Percentiles rank a stretch among this genome's conserved stretches.
Evolutionary conservation across 208 protist species (phyloP).

Genomic region (Angomonas ambiguus): DNA sequence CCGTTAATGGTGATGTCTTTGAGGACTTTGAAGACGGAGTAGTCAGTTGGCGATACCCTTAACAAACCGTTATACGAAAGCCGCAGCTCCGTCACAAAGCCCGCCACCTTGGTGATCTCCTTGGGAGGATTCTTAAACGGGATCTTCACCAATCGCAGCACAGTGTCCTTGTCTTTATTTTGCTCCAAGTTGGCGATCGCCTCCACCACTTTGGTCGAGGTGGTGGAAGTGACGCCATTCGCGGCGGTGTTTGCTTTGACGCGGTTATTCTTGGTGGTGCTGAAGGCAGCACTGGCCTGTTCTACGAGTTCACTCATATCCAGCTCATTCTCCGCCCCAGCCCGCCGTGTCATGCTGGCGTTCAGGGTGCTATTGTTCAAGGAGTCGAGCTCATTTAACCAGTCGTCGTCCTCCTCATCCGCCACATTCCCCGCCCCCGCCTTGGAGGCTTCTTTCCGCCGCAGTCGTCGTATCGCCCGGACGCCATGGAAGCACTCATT

Average conservation of each 20-base stretch:
- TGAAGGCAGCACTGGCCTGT: background rate
- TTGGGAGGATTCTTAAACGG: slow-evolving; percentile 14
- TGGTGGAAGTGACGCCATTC: background rate
- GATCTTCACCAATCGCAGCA: slow-evolving; percentile 21
- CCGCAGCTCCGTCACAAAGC: slow-evolving; percentile 19
- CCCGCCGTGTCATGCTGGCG: background rate
- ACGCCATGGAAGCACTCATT: slow-evolving; percentile 59
- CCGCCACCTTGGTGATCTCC: slow-evolving; percentile 23
- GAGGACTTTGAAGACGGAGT: slow-evolving; percentile 37
- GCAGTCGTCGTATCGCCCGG: slow-evolving; percentile 38
- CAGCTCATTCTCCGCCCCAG: background rate
- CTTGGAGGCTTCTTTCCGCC: slow-evolving; percentile 33
- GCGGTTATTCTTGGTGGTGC: background rate
- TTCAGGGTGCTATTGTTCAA: background rate
- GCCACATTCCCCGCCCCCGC: slow-evolving; percentile 11
- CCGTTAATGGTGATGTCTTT: slow-evolving; percentile 49
- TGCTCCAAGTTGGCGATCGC: slow-evolving; percentile 2
- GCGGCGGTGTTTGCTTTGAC: background rate
- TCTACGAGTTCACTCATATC: background rate
- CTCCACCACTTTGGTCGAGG: background rate
- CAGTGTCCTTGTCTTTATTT: slow-evolving; percentile 3
- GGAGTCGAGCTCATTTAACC: slow-evolving; percentile 5
- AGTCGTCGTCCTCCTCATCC: slow-evolving; percentile 4
- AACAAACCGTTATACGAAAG: slow-evolving; percentile 43
- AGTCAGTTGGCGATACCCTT: slow-evolving; percentile 22